Conservation (phyloP, 2,329 filamentous ascomycete species). For the Ophiostoma triangulosporum region DNA sequence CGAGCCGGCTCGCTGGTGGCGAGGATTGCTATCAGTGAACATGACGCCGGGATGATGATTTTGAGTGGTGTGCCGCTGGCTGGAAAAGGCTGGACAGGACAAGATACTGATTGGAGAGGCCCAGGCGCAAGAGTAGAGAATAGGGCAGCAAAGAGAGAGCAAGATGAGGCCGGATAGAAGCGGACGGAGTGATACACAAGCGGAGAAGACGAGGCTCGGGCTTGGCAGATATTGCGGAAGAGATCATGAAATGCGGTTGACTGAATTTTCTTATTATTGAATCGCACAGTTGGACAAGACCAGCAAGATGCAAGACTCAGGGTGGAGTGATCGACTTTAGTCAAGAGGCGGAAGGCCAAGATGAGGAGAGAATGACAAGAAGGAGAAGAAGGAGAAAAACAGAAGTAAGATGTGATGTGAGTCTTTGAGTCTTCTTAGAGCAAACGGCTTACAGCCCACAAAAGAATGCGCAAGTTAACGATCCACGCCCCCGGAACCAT, state of each 20-base stretch:
- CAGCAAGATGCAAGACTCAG: not conserved
- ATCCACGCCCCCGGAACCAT: too few species aligned
- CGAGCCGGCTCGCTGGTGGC: constrained; percentile 8
- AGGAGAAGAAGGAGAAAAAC: not conserved
- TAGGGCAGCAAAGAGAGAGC: not conserved
- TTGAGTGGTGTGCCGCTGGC: not conserved
- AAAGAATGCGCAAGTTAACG: too few species aligned
- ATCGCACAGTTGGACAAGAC: not conserved
- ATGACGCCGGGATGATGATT: not conserved
- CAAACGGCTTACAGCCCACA: too few species aligned
- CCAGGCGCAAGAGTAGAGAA: not conserved
- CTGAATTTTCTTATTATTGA: too few species aligned
- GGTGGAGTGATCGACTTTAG: not conserved
- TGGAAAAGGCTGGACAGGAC: not conserved
- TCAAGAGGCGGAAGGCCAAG: not conserved
- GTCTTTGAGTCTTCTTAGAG: too few species aligned
- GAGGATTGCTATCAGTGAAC: constrained; percentile 8
- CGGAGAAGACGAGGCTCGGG: too few species aligned
- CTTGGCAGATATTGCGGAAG: too few species aligned
- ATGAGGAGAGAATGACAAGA: not conserved
- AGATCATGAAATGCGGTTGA: too few species aligned
- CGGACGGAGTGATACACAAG: not conserved
- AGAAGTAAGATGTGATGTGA: too few species aligned
- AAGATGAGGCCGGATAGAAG: not conserved
- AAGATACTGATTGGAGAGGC: not conserved